Conservation (phyloP, 495 filamentous ascomycete genomes). For the Xylaria intraflava region DNA sequence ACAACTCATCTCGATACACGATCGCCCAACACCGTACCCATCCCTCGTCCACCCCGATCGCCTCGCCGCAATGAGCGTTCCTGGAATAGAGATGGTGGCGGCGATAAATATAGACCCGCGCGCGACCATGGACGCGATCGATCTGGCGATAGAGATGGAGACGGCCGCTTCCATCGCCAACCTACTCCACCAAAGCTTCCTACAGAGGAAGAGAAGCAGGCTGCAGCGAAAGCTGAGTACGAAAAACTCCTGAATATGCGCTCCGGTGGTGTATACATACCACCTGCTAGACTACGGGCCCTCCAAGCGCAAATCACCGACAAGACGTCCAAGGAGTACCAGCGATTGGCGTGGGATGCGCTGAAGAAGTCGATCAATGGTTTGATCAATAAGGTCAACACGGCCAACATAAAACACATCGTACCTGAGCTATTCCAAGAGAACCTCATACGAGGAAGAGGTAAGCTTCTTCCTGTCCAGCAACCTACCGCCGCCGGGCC, state of each 20-base stretch:
- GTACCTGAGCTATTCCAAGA: constrained; percentile 92
- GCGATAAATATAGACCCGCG: constrained; percentile 36
- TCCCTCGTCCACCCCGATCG: constrained; percentile 18
- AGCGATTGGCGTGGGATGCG: constrained; percentile 98
- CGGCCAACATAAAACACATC: constrained; percentile 94
- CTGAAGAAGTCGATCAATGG: constrained; percentile 99
- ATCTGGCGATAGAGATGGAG: constrained; percentile 18
- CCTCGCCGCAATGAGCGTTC: constrained; percentile 22
- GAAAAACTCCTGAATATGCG: constrained; percentile 84
- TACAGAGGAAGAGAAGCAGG: constrained; percentile 77
- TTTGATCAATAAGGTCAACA: constrained; percentile 97
- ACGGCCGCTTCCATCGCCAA: constrained; percentile 27
- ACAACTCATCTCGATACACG: constrained; percentile 19
- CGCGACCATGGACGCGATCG: constrained; percentile 10
- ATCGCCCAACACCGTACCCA: constrained; percentile 18
- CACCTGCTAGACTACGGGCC: constrained; percentile 81
- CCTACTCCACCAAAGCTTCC: constrained; percentile 49
- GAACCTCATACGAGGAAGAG: constrained; percentile 80
- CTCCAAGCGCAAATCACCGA: constrained; percentile 96
- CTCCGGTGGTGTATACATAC: constrained; percentile 92
- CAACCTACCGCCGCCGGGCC: too few relatives aligned
- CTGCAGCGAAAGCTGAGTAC: constrained; percentile 79
- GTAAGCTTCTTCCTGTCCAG: neutral
- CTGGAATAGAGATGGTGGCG: constrained; percentile 33
- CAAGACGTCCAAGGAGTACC: constrained; percentile 92